Evolutionary conservation across 2,329 filamentous ascomycete species (phyloP).

Genomic region (Penicillium occitanis): DNA sequence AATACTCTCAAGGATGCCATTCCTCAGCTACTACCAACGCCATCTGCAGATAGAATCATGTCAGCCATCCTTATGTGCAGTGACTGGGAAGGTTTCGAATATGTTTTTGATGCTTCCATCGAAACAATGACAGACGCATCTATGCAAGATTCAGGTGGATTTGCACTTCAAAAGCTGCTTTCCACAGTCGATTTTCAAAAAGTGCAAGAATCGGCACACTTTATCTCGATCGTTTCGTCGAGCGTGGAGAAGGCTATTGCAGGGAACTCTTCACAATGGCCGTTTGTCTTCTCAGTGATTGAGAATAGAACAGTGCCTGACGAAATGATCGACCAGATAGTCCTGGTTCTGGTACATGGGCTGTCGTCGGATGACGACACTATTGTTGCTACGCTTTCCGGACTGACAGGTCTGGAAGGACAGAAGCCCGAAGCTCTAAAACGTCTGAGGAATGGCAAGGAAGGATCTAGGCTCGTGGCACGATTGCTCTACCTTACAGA

Average conservation of each 20-base stretch:
- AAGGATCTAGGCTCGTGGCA: slow-evolving; percentile 54
- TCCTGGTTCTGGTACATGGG: slow-evolving; percentile 41
- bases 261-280: slow-evolving; percentile 40
- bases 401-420: slow-evolving; percentile 50
- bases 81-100: slow-evolving; percentile 41
- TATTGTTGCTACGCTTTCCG: slow-evolving; percentile 41
- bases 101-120: slow-evolving; percentile 40
- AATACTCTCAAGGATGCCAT: slow-evolving; percentile 58
- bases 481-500: slow-evolving; percentile 56
- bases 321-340: slow-evolving; percentile 36
- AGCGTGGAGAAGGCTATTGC: slow-evolving; percentile 38
- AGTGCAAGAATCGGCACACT: slow-evolving; percentile 34
- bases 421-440: slow-evolving; percentile 43
- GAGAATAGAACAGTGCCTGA: slow-evolving; percentile 38
- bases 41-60: slow-evolving; percentile 66
- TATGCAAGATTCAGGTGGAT: slow-evolving; percentile 33
- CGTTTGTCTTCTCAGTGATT: slow-evolving; percentile 39
- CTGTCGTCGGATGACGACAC: slow-evolving; percentile 41
- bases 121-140: slow-evolving; percentile 35
- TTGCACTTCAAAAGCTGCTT: slow-evolving; percentile 41
- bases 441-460: slow-evolving; percentile 43
- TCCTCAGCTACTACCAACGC: slow-evolving; percentile 62
- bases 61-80: slow-evolving; percentile 62
- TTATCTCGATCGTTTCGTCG: slow-evolving; percentile 38
- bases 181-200: slow-evolving; percentile 40